Base-by-base conservation (phyloP, 805 yeast species). In the Yamadazyma laniorum region DNA sequence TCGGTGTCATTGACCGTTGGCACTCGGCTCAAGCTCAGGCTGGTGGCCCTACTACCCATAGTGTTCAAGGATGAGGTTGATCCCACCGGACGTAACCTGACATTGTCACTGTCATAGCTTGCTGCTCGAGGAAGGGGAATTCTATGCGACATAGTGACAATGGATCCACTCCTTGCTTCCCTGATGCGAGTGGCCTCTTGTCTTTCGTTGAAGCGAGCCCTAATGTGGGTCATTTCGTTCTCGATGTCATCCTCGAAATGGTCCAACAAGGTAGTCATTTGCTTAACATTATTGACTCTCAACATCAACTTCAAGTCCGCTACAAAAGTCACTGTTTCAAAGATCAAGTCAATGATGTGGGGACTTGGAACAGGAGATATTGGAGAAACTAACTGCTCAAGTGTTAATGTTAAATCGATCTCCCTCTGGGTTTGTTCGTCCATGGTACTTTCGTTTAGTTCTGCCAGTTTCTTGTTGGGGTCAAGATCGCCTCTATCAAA, bases 261-360 rank as follows among this genome's bases (percentile, higher is more conserved):
- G n/a, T 45, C 51, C 28, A 73, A 53, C 11, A 61, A 57, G 18
- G 55, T 54, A 12, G 74, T 58, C 75, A 79, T 74, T 36, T 74
- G 77, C 34, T 75, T 56, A 1, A 70, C 78, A 51, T 80, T 79
- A 42, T 70, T 56, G 0, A 81, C 71, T 37, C 85, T 61, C 32
- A 80, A 51, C 70, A 82, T 71, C 42, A 85, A 57, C 49, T 80
- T 79, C 60, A 79, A 65, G 51, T 85, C 91, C 43, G 80, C 74
- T 0, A 77, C 77, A 29, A 81, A 55, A 0, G 80, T 75, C 1
- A 83, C 80, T 4, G 77, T 63, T 46, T 85, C 86, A 49, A 75
- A 77, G 30, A 84, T 73, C 32, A 78, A 55, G 42, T 80, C 82
- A 29, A 85, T 66, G 5, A 79, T 64, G 30, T 64, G 59, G 42